Evolutionary conservation across 1,284 basidiomycete genomes (phyloP), one percentile per base, ranked within the genome.

Genomic region (Lentinula novae-zelandiae): DNA sequence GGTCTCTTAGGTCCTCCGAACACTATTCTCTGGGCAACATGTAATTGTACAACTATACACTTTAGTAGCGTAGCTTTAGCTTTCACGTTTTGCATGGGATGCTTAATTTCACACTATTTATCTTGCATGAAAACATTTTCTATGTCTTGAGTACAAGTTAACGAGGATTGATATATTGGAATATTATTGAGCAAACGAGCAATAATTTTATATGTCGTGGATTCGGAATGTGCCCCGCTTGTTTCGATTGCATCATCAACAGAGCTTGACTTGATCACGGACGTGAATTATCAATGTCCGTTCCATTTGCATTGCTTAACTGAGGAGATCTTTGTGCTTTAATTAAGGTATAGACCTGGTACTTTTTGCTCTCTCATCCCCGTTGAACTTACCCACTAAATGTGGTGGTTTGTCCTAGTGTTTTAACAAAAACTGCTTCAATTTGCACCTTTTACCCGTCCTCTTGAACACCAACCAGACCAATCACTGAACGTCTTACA

Each of bases 21-120:
- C 49, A 22, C 31, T 8, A 27, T 5, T 31, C 10, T 7, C 22
- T 58, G 46, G 49, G 59, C 38, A 55, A 22, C 36, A 60, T 56
- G 57, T 58, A 58, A 40, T 58, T 51, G 57, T 58, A 56, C 54
- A n/a, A 56, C 22, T 49, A 44, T 13, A 39, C 53, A 53, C 13
- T 44, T 38, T 3, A 38, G 51, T 53, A 53, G 34, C 34, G 51
- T 53, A 53, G 51, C 51, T 20, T 31, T 36, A 38, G 34, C 51
- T 38, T 52, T 50, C 48, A 44, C 42, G 42, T 31, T 50, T 50
- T 50, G 48, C 50, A 52, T 31, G 31, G 27, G 34, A 34, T 53
- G 51, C 51, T 53, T 53, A 53, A 53, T 53, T 34, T 53, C 34
- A 53, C 12, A 34, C 9, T 53, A 53, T 53, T 53, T 53, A 53